phyloP scores from a whole-genome alignment of 768 basidiomycete genomes.

The Candolleomyces efflorescens region DNA sequence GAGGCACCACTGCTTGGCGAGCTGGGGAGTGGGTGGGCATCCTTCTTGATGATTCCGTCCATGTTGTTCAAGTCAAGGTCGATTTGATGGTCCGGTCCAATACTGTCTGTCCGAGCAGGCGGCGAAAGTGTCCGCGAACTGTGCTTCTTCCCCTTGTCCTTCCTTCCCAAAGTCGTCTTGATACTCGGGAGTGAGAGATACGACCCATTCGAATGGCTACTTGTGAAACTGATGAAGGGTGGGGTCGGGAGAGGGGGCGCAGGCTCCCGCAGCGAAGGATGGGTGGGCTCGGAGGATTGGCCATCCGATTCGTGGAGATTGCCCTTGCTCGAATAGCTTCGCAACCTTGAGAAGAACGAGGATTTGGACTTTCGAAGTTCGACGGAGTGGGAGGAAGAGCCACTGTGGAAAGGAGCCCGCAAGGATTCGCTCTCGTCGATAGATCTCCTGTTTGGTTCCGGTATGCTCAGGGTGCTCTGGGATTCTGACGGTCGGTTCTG shows the following conservation, averaged over 20 bases:
- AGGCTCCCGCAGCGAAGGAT: constrained; percentile 33
- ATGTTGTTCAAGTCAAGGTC: constrained; percentile 73
- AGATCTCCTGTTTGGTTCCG: constrained; percentile 27
- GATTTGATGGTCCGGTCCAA: constrained; percentile 37
- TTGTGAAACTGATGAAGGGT: constrained; percentile 16
- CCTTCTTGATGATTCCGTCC: constrained; percentile 71
- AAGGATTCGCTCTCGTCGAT: constrained; percentile 26
- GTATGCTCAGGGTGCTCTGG: constrained; percentile 27
- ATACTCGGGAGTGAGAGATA: constrained; percentile 17
- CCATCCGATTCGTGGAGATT: constrained; percentile 24
- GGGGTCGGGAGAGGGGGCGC: constrained; percentile 25
- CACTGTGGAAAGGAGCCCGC: constrained; percentile 20
- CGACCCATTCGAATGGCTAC: constrained; percentile 16
- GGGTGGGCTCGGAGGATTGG: constrained; percentile 27
- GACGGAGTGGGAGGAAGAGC: constrained; percentile 24
- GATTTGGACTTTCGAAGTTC: constrained; percentile 47
- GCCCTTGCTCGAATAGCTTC: constrained; percentile 36
- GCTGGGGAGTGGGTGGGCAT: constrained; percentile 18
- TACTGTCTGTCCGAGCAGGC: constrained; percentile 27
- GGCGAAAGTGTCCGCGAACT: constrained; percentile 22
- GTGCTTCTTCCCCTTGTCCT: constrained; percentile 29
- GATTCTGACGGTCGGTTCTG: constrained; percentile 33
- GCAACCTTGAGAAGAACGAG: constrained; percentile 37
- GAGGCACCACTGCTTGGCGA: constrained; percentile 41
- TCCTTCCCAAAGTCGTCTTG: constrained; percentile 13